Percentiles rank a stretch among this genome's conserved stretches.
Evolutionary conservation across 805 yeast species (phyloP).

Genomic region (Monosporozyma yasuniensis): DNA sequence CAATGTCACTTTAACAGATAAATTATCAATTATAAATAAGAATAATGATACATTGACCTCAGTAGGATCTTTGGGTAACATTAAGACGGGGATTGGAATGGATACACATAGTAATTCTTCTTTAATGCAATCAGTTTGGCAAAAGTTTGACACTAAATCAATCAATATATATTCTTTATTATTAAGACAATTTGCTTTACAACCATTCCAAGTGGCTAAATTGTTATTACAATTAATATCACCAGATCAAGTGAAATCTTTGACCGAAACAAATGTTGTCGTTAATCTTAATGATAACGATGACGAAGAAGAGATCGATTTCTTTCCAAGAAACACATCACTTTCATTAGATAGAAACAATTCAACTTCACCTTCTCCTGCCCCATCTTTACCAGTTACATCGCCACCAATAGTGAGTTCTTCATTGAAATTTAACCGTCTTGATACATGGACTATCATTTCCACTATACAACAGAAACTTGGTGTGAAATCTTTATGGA

Average conservation of each 20-base stretch:
- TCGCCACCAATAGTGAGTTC: background rate
- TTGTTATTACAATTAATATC: background rate
- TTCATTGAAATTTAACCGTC: background rate
- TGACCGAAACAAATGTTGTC: background rate
- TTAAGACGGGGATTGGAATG: background rate
- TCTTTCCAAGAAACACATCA: background rate
- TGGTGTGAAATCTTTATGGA: conserved; percentile 10
- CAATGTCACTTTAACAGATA: conserved; percentile 34
- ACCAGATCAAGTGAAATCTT: background rate
- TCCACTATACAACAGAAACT: background rate
- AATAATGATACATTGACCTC: background rate
- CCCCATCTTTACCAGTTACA: background rate
- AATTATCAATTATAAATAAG: conserved; percentile 20
- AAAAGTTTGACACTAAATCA: background rate
- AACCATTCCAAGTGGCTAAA: conserved; percentile 1
- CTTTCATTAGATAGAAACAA: no score
- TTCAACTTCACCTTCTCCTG: background rate
- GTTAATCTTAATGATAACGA: background rate
- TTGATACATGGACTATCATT: background rate
- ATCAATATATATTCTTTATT: background rate
- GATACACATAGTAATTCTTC: background rate
- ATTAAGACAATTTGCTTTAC: background rate
- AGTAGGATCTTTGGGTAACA: background rate
- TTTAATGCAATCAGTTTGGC: background rate
- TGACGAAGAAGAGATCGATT: background rate